Evolutionary conservation across 75 land plant species (phyloP), one percentile per base, ranked within the genome.

Genomic region (Pinus tabuliformis): DNA sequence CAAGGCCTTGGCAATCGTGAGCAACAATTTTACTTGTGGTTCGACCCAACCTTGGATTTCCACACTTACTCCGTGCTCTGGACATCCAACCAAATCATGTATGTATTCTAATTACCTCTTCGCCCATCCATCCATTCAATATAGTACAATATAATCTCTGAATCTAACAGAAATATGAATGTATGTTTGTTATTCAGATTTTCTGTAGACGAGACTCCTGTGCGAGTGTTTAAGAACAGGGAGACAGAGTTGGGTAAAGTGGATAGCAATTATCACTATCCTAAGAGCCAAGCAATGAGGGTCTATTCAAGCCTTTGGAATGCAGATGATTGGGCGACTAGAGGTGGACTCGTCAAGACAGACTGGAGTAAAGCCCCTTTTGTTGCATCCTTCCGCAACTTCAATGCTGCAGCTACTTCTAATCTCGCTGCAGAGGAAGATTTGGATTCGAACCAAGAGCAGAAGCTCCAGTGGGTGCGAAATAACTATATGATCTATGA

Each of bases 1-100:
- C 85, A 86, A 59, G 93, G 93, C 1, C 82, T 79, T 45, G 93
- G 89, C 33, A 33, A 52, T 74, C 80, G 87, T 81, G 93, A 91
- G 57, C 89, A 91, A 66, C 84, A 86, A 80, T 81, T 86, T 20
- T 91, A 89, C 28, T 91, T 89, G 73, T 91, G 93, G 93, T 91
- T 89, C 80, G 93, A 91, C 63, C 93, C 92, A 37, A 75, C 93
- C 54, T 79, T 73, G 61, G 87, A 57, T 20, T 91, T 39, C 83
- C 91, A 91, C 79, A 24, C 78, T 56, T 89, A 89, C 78, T 77
- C 93, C 12, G 80, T 89, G 24, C 81, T 81, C n/a, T 81, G 83
- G 83, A 81, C 70, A 59, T 45, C 33, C 8, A 73, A 78, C 30
- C 81, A 79, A 58, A 81, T 81, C 56, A 63, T 81, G 83, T 81